Conservation (phyloP, 208 protist species). For the Crithidia brevicula region DNA sequence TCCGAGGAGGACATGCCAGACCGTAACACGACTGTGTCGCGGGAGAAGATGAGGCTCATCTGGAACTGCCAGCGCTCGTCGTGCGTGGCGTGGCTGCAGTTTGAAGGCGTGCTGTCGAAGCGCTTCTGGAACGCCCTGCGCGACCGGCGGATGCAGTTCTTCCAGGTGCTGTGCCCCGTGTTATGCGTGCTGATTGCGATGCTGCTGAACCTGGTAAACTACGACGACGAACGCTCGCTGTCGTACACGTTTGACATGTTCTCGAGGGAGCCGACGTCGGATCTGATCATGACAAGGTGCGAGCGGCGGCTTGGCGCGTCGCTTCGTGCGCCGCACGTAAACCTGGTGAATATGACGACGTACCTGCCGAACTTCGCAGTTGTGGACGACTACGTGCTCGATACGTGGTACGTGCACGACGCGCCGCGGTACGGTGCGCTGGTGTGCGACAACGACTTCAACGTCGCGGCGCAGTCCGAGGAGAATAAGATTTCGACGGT, state of each 20-base stretch:
- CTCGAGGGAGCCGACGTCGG: background rate
- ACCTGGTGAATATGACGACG: background rate
- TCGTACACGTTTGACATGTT: constrained; percentile 4
- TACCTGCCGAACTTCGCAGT: background rate
- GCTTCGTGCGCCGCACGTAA: background rate
- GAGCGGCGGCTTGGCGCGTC: background rate
- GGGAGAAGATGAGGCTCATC: background rate
- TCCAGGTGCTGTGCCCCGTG: constrained; percentile 78
- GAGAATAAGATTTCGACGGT: too few species aligned
- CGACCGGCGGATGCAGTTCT: constrained; percentile 68
- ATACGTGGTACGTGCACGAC: constrained; percentile 8
- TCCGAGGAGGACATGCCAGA: constrained; percentile 6
- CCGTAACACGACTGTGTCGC: background rate
- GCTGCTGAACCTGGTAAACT: constrained; percentile 55
- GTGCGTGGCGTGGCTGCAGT: background rate
- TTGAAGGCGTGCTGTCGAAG: constrained; percentile 55
- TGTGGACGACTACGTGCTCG: background rate
- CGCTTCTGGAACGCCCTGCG: constrained; percentile 56
- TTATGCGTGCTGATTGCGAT: constrained; percentile 69
- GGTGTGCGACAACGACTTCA: constrained; percentile 3
- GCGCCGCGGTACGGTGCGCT: constrained; percentile 5
- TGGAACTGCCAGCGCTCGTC: background rate
- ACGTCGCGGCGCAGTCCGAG: too few species aligned
- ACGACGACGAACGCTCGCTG: background rate
- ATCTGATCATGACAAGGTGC: background rate